Evolutionary conservation across 108 stramenopile genomes (phyloP), one percentile per base, ranked within the genome.

Genomic region (Conticribra weissflogii): DNA sequence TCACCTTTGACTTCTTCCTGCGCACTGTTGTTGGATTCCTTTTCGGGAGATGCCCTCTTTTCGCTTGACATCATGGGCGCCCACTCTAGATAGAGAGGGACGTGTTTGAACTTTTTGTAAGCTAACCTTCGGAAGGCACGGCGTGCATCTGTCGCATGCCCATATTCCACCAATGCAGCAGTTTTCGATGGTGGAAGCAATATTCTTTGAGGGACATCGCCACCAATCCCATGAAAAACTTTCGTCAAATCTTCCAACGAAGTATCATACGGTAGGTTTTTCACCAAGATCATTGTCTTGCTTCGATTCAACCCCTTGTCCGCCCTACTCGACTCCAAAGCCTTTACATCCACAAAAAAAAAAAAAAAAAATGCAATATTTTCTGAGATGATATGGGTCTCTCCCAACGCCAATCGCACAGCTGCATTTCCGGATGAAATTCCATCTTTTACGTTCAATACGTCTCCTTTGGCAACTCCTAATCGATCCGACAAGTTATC

Each of bases 61-160:
- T 57, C 74, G 3, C 55, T 63, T 17, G 54, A 65, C 36, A 64
- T 54, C 27, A 92, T 66, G 0, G 97, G 97, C 16, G 99, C 99
- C 98, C 98, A 99, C 76, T 98, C 99, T 25, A 99, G 78, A 65
- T 98, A 99, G 2, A 99, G 76, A 14, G 98, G 99, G 21, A 98
- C 96, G 60, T 91, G 86, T 72, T 97, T 90, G 83, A 97, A 99
- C 44, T 95, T 80, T 28, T 79, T 85, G 78, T 98, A 99, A 7
- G 99, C 98, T 33, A 99, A 58, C 28, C 86, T 88, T 47, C 89
- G 83, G 68, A 97, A 98, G 12, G 98, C 98, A 28, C 68, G 67
- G 52, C 91, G 92, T 15, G 99, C 99, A 68, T 98, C 96, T 2
- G 76, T 76, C 0, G 88, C 68, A 55, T 96, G 89, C 14, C 76